These are phyloP conservation scores for Sclerotinia glacialis DNA, from an alignment of 2,329 filamentous ascomycete species.

Conservation along the genomic window DNA sequence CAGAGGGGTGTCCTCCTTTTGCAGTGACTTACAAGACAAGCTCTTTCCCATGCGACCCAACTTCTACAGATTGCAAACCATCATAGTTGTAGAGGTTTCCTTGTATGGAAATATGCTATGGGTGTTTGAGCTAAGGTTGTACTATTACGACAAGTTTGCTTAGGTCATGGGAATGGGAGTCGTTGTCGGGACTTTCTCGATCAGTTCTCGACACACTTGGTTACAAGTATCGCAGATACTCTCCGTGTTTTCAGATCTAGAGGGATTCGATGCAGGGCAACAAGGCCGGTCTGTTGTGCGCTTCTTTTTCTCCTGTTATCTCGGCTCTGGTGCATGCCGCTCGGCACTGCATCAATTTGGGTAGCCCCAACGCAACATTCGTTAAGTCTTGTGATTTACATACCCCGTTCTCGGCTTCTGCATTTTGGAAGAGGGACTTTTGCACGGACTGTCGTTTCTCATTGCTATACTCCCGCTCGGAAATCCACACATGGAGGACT, in stretches of 20 bases:
- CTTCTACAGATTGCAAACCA: neutral
- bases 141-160: neutral
- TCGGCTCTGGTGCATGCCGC: neutral
- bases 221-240: neutral
- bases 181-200: neutral
- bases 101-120: neutral
- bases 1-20: slow-evolving; percentile 13
- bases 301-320: neutral
- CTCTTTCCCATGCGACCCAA: neutral
- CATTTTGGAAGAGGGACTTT: neutral
- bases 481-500: neutral
- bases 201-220: neutral
- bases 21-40: neutral
- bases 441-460: neutral
- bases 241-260: neutral
- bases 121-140: neutral
- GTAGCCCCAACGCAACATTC: neutral
- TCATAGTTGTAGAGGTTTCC: neutral
- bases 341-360: neutral
- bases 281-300: neutral
- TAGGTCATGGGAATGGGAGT: neutral
- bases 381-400: neutral
- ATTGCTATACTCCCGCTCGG: neutral
- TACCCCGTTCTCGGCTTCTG: neutral
- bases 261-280: neutral